A percentile compares a stretch with the other conserved stretches of the same genome.
Evolutionary conservation across 2,329 filamentous ascomycete genomes (phyloP).

Genomic region (Pezicula radicicola): DNA sequence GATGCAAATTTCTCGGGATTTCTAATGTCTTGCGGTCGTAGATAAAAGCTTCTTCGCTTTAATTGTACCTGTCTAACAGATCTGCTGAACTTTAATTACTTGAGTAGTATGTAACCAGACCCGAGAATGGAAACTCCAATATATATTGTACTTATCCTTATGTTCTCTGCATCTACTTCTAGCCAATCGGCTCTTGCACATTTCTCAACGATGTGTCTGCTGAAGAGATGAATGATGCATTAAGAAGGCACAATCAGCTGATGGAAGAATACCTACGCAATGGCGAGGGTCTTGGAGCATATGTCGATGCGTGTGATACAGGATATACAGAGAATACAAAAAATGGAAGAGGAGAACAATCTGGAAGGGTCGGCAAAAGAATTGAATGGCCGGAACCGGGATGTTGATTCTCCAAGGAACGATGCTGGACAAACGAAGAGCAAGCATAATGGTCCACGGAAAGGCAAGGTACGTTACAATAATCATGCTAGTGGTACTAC

Average conservation of each 20-base stretch:
- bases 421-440: too few relatives aligned
- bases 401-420: background rate
- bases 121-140: too few relatives aligned
- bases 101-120: too few relatives aligned
- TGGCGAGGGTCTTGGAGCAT: slow-evolving; percentile 66
- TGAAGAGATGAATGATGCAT: slow-evolving; percentile 58
- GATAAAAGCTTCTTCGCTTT: too few relatives aligned
- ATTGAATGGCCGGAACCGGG: slow-evolving; percentile 17
- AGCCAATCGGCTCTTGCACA: slow-evolving; percentile 48
- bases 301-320: slow-evolving; percentile 67
- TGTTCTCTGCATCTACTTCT: too few relatives aligned
- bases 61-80: too few relatives aligned
- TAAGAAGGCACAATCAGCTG: slow-evolving; percentile 60
- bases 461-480: too few relatives aligned
- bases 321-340: slow-evolving; percentile 42
- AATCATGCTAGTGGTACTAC: too few relatives aligned
- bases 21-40: too few relatives aligned
- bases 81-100: background rate
- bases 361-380: slow-evolving; percentile 18
- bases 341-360: slow-evolving; percentile 20
- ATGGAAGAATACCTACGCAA: slow-evolving; percentile 60
- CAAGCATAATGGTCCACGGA: too few relatives aligned
- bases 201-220: slow-evolving; percentile 66
- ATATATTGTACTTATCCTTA: too few relatives aligned
- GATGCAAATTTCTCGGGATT: too few relatives aligned